Evolutionary conservation across 169 alveolate species (phyloP).

Genomic region (Miamiensis avidus): DNA sequence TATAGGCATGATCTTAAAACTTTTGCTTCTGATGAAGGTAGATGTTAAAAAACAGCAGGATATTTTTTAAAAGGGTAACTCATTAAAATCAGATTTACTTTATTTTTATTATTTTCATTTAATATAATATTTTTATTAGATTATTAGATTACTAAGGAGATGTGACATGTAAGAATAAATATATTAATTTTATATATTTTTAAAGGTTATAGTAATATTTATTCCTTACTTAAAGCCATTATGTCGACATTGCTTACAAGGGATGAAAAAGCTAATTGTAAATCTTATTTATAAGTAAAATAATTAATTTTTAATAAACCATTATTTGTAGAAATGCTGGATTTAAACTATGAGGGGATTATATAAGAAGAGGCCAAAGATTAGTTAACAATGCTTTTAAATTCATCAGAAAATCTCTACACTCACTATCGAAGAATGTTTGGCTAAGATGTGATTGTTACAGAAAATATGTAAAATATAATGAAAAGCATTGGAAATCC

Average conservation of each 20-base stretch:
- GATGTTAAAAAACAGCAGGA: constrained; percentile 98
- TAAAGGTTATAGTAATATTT: too few relatives aligned
- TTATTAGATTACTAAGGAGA: background rate
- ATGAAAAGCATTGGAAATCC: background rate
- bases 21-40: constrained; percentile 97
- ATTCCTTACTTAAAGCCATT: background rate
- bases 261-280: background rate
- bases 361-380: too few relatives aligned
- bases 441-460: background rate
- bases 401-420: background rate
- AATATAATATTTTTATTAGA: background rate
- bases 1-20: constrained; percentile 98
- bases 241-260: background rate
- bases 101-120: too few relatives aligned
- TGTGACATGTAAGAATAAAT: background rate
- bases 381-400: background rate
- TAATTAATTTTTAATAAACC: too few relatives aligned
- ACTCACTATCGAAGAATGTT: background rate
- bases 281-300: too few relatives aligned
- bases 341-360: too few relatives aligned
- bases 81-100: constrained; percentile 41
- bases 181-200: too few relatives aligned
- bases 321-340: background rate
- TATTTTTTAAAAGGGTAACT: constrained; percentile 97
- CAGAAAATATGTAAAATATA: background rate